Conservation (phyloP, 225 moss, liverwort and hornwort species). For the Pseudisothecium myosuroides region DNA sequence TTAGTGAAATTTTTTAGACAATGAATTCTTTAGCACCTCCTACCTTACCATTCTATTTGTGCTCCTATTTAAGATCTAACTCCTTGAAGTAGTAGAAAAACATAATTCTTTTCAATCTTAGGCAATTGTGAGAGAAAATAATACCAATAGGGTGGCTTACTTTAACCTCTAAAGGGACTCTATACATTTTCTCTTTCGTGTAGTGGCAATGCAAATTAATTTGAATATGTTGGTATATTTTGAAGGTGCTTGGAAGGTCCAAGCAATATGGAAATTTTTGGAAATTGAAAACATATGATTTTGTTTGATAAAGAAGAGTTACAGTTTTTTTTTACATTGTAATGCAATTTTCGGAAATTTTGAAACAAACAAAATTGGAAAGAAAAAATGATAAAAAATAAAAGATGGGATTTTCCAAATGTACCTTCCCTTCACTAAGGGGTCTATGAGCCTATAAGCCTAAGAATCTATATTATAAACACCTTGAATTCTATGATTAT, state of each 20-base stretch:
- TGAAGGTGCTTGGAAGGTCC: neutral
- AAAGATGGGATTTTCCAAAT: neutral
- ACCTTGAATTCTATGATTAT: too few species aligned
- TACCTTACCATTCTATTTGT: neutral
- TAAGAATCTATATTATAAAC: too few species aligned
- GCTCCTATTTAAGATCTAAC: rapidly evolving
- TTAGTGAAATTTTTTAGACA: rapidly evolving
- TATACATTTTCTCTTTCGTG: neutral
- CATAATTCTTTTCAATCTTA: neutral
- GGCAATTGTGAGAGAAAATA: neutral
- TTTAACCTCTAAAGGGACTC: rapidly evolving
- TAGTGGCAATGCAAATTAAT: neutral
- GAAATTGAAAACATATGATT: neutral
- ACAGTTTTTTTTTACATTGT: neutral
- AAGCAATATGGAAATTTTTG: neutral
- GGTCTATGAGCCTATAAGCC: too few species aligned
- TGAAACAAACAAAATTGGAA: too few species aligned
- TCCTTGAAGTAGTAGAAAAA: neutral
- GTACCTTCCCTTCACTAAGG: neutral
- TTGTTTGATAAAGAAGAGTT: neutral
- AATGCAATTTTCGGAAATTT: rapidly evolving
- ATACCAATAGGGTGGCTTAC: neutral
- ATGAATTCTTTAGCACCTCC: neutral
- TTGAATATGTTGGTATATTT: rapidly evolving
- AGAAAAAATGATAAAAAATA: rapidly evolving